Evolutionary conservation across 2,329 filamentous ascomycete species (phyloP), one percentile per base, ranked within the genome.

Genomic region (Dactylellina cionopaga): DNA sequence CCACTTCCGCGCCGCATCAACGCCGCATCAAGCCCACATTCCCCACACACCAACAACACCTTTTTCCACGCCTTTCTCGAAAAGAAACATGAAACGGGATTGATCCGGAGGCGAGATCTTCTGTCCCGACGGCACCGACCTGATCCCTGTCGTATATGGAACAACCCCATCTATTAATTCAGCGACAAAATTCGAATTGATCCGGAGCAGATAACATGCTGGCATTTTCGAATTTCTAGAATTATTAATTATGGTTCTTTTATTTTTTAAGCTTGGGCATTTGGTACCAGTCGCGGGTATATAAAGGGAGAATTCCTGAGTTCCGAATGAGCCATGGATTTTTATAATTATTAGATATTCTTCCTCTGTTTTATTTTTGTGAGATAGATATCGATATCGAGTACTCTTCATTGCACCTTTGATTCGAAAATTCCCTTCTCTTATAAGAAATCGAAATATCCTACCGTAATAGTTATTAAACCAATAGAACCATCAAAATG

Each of bases 71-170:
- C 33, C 44, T 24, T 13, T 31, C 22, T 33, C 37, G 31, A 44
- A 49, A 43, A 49, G 39, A 46, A n/a, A 22, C 13, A 25, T 58
- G 64, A 69, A 69, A 71, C 66, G 51, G 29, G 25, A 63, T 58
- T 71, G 58, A 64, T 64, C 66, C 66, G 66, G 66, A 71, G 66
- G 49, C 66, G 66, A 71, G 66, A 71, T 71, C 66, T 64, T 56
- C 52, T 64, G 51, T 71, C 58, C 66, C 66, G 66, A 71, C 66
- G 58, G 66, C 66, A 64, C 25, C 43, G 49, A 62, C 31, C 49
- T 63, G 29, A 71, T 71, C 66, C 66, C 66, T 71, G 66, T 64
- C 58, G 19, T 7, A 64, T 58, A 37, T 63, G 66, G 56, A 71
- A 64, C 66, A 64, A 54, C 33, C 37, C 39, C 39, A n/a, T n/a